A percentile compares a stretch with the other conserved stretches of the same genome.
Evolutionary conservation across 2,329 filamentous ascomycete genomes (phyloP).

Genomic region (Cytospora leucostoma): DNA sequence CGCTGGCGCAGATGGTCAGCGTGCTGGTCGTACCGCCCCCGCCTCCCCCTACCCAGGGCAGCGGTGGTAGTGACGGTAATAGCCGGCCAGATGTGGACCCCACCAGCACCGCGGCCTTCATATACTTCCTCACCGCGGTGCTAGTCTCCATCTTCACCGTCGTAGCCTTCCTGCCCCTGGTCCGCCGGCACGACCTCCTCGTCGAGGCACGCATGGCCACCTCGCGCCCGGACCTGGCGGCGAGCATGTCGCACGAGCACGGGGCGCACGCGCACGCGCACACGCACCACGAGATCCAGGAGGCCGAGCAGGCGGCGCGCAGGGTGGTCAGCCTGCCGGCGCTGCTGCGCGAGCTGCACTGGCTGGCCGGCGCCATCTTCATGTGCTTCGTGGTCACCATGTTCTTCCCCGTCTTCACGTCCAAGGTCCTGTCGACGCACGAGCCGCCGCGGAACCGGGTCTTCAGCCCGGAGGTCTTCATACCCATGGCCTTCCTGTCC

Average conservation of each 20-base stretch:
- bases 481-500: slow-evolving; percentile 85
- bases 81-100: slow-evolving; percentile 35
- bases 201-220: slow-evolving; percentile 50
- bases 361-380: slow-evolving; percentile 75
- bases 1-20: slow-evolving; percentile 81
- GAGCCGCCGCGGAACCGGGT: slow-evolving; percentile 47
- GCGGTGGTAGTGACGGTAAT: slow-evolving; percentile 25
- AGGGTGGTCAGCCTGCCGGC: slow-evolving; percentile 57
- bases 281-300: slow-evolving; percentile 53
- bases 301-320: slow-evolving; percentile 53
- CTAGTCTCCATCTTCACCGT: slow-evolving; percentile 70
- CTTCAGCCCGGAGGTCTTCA: slow-evolving; percentile 75
- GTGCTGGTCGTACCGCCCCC: slow-evolving; percentile 66
- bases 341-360: slow-evolving; percentile 77
- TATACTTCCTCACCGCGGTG: slow-evolving; percentile 89
- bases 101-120: slow-evolving; percentile 72
- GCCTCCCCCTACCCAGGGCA: slow-evolving; percentile 1
- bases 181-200: slow-evolving; percentile 59
- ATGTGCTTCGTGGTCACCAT: slow-evolving; percentile 83
- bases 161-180: slow-evolving; percentile 72
- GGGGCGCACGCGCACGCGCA: slow-evolving; percentile 52
- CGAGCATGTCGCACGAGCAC: slow-evolving; percentile 39
- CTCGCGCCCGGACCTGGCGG: slow-evolving; percentile 32
- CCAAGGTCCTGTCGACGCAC: slow-evolving; percentile 58
- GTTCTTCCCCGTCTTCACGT: slow-evolving; percentile 89